Evolutionary conservation across 73 alveolate genomes (phyloP).

Genomic region (Paraurostyla sp.): DNA sequence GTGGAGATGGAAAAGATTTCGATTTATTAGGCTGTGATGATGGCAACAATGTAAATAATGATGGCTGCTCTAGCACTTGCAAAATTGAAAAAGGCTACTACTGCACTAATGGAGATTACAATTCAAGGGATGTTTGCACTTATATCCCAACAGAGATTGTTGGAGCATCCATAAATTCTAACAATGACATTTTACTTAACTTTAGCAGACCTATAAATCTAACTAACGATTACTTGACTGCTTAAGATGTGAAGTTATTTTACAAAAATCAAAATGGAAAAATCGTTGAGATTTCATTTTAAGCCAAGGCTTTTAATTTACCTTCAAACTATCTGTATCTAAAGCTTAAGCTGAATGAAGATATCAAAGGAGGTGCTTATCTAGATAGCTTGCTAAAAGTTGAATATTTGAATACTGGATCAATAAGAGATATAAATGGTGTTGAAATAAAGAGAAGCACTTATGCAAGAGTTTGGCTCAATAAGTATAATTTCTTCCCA

Average conservation of each 20-base stretch:
- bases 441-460: neutral
- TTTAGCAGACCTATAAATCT: conserved; percentile 32
- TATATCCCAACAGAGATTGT: conserved; percentile 37
- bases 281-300: neutral
- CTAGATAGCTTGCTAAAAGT: conserved; percentile 2
- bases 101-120: conserved; percentile 37
- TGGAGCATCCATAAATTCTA: neutral
- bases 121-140: conserved; percentile 25
- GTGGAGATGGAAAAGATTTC: conserved; percentile 57
- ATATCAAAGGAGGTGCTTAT: conserved; percentile 35
- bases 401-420: neutral
- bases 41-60: conserved; percentile 70
- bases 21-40: conserved; percentile 75
- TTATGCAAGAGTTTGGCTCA: conserved; percentile 27
- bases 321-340: conserved; percentile 33
- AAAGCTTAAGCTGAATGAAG: neutral
- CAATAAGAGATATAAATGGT: conserved; percentile 10
- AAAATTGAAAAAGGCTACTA: conserved; percentile 67
- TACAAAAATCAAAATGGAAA: neutral
- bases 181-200: conserved; percentile 5
- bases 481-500: conserved; percentile 16
- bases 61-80: conserved; percentile 74
- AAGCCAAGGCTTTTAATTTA: neutral
- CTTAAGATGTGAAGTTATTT: neutral
- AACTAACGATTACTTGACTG: neutral